Conservation (phyloP, 139 green algal genomes). For the Coelastrella sp. region DNA sequence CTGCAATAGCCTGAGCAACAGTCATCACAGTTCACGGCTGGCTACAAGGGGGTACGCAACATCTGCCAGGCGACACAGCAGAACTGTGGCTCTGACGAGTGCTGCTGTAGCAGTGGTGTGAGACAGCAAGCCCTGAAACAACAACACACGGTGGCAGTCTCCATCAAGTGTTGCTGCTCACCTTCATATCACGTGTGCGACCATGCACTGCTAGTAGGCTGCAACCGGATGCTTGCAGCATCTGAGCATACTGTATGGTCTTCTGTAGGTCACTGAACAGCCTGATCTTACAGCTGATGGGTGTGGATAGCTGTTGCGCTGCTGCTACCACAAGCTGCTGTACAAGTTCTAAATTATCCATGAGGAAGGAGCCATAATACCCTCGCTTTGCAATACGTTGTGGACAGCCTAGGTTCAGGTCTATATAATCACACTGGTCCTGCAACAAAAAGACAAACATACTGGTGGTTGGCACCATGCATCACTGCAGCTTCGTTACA, state of each 20-base stretch:
- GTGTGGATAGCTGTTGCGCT: conserved; percentile 60
- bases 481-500: too few species aligned
- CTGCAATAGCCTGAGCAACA: too few species aligned
- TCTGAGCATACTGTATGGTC: conserved; percentile 93
- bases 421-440: conserved; percentile 86
- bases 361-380: conserved; percentile 88
- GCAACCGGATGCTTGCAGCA: conserved; percentile 90
- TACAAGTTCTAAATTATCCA: conserved; percentile 88
- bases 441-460: too few species aligned
- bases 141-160: not conserved
- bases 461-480: too few species aligned
- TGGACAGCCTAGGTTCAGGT: conserved; percentile 98
- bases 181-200: conserved; percentile 94
- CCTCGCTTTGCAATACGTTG: conserved; percentile 90
- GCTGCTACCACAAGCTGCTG: conserved; percentile 68
- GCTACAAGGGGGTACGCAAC: too few species aligned
- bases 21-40: too few species aligned
- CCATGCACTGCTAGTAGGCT: conserved; percentile 95
- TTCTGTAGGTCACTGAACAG: conserved; percentile 85
- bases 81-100: too few species aligned
- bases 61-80: too few species aligned
- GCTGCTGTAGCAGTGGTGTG: not conserved
- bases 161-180: not conserved
- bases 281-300: conserved; percentile 92
- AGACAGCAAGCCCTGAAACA: not conserved